Evolutionary conservation across 345 rosid species (phyloP).

Genomic region (rapeseed (Brassica napus)): DNA sequence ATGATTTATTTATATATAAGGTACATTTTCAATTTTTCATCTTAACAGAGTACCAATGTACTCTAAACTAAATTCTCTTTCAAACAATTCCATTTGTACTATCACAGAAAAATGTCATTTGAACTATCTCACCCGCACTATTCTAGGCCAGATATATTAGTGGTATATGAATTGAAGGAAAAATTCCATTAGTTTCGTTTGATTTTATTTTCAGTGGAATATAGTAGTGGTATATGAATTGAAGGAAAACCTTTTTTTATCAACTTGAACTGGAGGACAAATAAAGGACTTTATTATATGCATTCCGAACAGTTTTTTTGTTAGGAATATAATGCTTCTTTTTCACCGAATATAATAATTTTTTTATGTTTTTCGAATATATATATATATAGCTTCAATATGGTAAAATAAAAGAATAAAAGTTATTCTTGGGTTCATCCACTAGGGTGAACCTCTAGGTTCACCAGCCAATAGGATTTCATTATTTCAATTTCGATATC

Average conservation of each 20-base stretch:
- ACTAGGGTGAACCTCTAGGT: too few relatives aligned
- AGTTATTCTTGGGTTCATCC: not conserved
- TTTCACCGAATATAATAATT: constrained; percentile 11
- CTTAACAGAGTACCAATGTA: not conserved
- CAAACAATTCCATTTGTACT: not conserved
- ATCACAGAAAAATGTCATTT: not conserved
- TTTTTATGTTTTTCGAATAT: not conserved
- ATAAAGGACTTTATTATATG: not conserved
- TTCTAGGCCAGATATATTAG: not conserved
- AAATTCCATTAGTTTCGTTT: not conserved
- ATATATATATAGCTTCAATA: not conserved
- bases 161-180: too few relatives aligned
- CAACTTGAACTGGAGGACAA: not conserved
- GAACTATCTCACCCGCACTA: not conserved
- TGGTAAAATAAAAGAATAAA: not conserved
- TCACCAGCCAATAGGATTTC: too few relatives aligned
- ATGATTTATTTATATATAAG: not conserved
- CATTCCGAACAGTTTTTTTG: not conserved
- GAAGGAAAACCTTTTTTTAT: too few relatives aligned
- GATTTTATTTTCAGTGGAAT: constrained; percentile 4
- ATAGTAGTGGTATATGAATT: constrained; percentile 13
- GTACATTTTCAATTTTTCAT: not conserved
- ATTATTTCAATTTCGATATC: too few relatives aligned
- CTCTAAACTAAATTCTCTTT: not conserved
- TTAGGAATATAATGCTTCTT: constrained; percentile 3